Percentiles rank a stretch among this genome's conserved stretches.
phyloP scores from a whole-genome alignment of 164 flowering plant species.

The Stephania yunnanensis region DNA sequence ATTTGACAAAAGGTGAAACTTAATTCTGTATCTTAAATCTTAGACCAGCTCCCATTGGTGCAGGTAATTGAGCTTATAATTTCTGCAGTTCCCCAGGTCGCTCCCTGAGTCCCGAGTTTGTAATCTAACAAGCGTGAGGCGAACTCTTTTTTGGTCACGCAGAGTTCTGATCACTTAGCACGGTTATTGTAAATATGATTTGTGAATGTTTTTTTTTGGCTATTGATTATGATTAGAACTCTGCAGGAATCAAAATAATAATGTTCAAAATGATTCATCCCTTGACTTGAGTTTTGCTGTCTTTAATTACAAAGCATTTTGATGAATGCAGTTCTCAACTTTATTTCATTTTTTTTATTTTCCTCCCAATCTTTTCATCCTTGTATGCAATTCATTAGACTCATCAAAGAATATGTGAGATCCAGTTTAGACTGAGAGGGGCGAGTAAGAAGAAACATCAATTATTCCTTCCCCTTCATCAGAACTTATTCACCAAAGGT shows the following conservation, averaged over 20 bases:
- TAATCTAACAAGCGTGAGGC: background rate
- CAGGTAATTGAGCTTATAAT: constrained; percentile 8
- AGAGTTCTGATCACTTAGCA: constrained; percentile 6
- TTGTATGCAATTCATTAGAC: background rate
- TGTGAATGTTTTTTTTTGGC: constrained; percentile 17
- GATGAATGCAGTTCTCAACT: background rate
- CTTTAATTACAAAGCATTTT: constrained; percentile 1
- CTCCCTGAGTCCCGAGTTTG: background rate
- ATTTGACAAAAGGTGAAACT: background rate
- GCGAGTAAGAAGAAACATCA: background rate
- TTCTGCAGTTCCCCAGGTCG: background rate
- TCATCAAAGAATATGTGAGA: background rate
- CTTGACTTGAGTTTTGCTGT: constrained; percentile 15
- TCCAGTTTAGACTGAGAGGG: background rate
- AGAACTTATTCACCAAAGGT: too few species aligned
- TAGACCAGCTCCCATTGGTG: background rate
- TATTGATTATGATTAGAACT: constrained; percentile 27
- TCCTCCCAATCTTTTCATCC: background rate
- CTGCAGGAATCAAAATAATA: constrained; percentile 5
- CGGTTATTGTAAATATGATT: constrained; percentile 24
- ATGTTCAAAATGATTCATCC: constrained; percentile 10
- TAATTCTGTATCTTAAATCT: background rate
- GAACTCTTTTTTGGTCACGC: constrained; percentile 2
- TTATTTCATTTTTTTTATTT: background rate
- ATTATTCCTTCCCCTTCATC: too few species aligned